Evolutionary conservation across 805 yeast genomes (phyloP).

Genomic region (Priceomyces haplophilus): DNA sequence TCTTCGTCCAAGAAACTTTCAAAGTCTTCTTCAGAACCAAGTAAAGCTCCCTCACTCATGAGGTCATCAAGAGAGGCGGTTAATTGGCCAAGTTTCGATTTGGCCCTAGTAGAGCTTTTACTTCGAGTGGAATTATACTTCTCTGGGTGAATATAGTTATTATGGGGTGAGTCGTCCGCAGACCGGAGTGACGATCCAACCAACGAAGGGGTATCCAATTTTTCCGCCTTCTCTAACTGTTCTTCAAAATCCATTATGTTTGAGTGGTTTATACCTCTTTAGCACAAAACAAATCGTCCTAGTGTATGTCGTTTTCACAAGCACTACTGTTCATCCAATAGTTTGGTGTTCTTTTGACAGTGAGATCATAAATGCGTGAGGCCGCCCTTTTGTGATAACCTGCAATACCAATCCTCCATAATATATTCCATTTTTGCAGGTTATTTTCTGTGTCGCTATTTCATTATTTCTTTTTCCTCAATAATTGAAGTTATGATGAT

Average conservation of each 20-base stretch:
- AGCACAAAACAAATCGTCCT: neutral
- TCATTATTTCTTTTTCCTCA: slow-evolving; percentile 5
- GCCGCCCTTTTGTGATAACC: slow-evolving; percentile 1
- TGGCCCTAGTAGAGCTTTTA: slow-evolving; percentile 12
- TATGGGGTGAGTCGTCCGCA: slow-evolving; percentile 44
- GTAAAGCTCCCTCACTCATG: slow-evolving; percentile 44
- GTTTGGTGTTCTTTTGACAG: neutral
- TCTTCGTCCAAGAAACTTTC: slow-evolving; percentile 50
- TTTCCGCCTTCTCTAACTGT: slow-evolving; percentile 53
- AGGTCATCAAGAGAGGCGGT: slow-evolving; percentile 56
- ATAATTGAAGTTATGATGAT: slow-evolving; percentile 4
- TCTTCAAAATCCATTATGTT: slow-evolving; percentile 47
- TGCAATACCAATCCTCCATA: neutral
- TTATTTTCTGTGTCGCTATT: slow-evolving; percentile 6
- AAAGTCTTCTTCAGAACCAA: slow-evolving; percentile 52
- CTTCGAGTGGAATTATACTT: slow-evolving; percentile 22
- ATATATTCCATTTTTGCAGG: slow-evolving; percentile 3
- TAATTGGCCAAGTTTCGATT: slow-evolving; percentile 22
- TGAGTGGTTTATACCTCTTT: neutral
- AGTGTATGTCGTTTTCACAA: neutral
- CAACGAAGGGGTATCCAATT: slow-evolving; percentile 46
- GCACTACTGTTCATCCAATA: neutral
- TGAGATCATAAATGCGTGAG: neutral
- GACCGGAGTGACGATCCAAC: slow-evolving; percentile 52
- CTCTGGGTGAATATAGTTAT: slow-evolving; percentile 46